Percentiles rank a stretch among this genome's conserved stretches.
Evolutionary conservation across 192 early-diverging fungal species (phyloP).

Genomic region (Coemansia sp.): DNA sequence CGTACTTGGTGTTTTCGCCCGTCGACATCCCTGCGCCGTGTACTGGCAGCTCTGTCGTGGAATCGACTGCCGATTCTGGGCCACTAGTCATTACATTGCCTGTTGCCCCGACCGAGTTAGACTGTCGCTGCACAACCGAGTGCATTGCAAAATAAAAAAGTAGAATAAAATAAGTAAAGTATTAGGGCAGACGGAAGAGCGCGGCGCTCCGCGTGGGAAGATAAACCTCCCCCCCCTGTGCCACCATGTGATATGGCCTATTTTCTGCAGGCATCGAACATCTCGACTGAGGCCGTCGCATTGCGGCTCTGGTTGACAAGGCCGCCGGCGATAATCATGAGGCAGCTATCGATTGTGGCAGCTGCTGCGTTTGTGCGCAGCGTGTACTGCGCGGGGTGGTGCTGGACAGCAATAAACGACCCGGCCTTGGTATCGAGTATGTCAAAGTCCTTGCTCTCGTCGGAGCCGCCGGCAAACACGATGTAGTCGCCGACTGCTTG

Average conservation of each 20-base stretch:
- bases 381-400: conserved; percentile 40
- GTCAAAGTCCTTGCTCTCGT: conserved; percentile 48
- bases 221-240: background rate
- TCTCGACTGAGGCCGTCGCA: conserved; percentile 48
- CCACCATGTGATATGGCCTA: background rate
- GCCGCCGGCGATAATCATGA: conserved; percentile 49
- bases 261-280: conserved; percentile 42
- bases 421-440: conserved; percentile 38
- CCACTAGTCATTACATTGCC: background rate
- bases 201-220: background rate
- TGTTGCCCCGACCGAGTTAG: background rate
- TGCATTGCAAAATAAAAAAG: background rate
- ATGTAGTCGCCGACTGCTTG: conserved; percentile 50
- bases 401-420: conserved; percentile 24
- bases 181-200: background rate
- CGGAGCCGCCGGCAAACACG: conserved; percentile 40
- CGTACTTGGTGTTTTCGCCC: conserved; percentile 30
- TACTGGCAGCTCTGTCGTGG: background rate
- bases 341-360: conserved; percentile 33
- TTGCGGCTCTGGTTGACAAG: conserved; percentile 49
- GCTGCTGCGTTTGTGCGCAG: conserved; percentile 38
- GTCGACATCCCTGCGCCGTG: background rate
- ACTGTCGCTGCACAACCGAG: background rate
- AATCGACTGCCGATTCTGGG: conserved; percentile 14
- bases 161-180: background rate